Evolutionary conservation across 2,329 filamentous ascomycete genomes (phyloP).

Genomic region (Curvularia hawaiiensis): DNA sequence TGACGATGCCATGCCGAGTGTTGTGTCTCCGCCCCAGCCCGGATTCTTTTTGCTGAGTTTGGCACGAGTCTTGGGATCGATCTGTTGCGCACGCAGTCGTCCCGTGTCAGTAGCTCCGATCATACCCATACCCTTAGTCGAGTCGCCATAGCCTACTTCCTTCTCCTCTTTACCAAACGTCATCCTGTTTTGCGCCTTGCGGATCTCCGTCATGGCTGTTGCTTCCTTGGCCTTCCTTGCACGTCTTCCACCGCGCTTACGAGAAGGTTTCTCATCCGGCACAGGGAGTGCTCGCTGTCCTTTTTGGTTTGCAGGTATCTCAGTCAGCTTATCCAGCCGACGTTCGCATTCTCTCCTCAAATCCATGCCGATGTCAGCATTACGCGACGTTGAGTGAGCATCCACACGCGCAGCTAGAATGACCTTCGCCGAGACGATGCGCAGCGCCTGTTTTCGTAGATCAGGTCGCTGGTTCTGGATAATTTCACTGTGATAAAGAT

Average conservation of each 20-base stretch:
- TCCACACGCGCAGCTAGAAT: slow-evolving; percentile 93
- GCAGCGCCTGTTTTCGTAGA: slow-evolving; percentile 90
- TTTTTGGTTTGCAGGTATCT: slow-evolving; percentile 88
- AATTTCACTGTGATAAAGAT: slow-evolving; percentile 88
- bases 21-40: slow-evolving; percentile 83
- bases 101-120: slow-evolving; percentile 88
- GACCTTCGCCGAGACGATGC: slow-evolving; percentile 91
- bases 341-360: slow-evolving; percentile 83
- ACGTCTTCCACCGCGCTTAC: slow-evolving; percentile 88
- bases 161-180: slow-evolving; percentile 94
- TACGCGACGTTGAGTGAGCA: slow-evolving; percentile 77
- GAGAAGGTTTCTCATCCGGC: slow-evolving; percentile 91
- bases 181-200: slow-evolving; percentile 95
- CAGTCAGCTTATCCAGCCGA: slow-evolving; percentile 88
- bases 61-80: slow-evolving; percentile 90
- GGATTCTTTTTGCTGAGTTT: slow-evolving; percentile 95
- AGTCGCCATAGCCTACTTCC: slow-evolving; percentile 90
- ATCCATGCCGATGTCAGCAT: slow-evolving; percentile 82
- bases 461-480: slow-evolving; percentile 85
- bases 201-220: slow-evolving; percentile 93
- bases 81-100: slow-evolving; percentile 83
- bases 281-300: slow-evolving; percentile 78
- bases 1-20: slow-evolving; percentile 61
- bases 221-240: slow-evolving; percentile 96
- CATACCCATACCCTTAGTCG: slow-evolving; percentile 90